Conservation (phyloP, 2,329 filamentous ascomycete species). For the Beauveria sp. region DNA sequence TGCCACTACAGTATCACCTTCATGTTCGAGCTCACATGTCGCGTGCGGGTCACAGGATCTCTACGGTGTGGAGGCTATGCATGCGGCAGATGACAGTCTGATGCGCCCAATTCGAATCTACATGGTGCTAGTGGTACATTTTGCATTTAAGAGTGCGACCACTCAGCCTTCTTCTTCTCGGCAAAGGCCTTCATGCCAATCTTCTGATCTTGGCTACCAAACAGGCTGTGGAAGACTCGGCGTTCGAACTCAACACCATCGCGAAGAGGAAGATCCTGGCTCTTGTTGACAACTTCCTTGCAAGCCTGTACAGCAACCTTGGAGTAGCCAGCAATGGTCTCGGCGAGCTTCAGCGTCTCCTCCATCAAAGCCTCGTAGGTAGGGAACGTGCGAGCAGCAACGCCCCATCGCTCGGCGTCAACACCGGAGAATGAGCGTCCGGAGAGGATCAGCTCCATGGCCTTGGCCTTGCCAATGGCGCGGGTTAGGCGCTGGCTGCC, state of each 20-base stretch:
- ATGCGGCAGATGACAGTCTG: neutral
- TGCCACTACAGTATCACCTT: neutral
- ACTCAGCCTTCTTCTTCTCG: conserved; percentile 88
- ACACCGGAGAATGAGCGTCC: conserved; percentile 75
- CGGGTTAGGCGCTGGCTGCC: conserved; percentile 82
- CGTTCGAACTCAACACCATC: conserved; percentile 95
- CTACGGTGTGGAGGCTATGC: neutral
- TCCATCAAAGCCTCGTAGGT: conserved; percentile 76
- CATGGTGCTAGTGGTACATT: neutral
- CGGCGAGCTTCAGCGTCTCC: conserved; percentile 72
- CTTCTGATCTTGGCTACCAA: conserved; percentile 95
- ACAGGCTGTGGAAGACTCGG: conserved; percentile 84
- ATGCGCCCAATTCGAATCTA: neutral
- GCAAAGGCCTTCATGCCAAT: conserved; percentile 94
- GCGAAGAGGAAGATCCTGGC: conserved; percentile 77
- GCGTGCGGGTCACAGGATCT: neutral
- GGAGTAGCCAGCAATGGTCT: conserved; percentile 81
- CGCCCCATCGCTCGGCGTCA: conserved; percentile 83
- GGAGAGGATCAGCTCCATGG: conserved; percentile 88
- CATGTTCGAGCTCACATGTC: conserved; percentile 1
- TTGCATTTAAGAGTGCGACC: conserved; percentile 62
- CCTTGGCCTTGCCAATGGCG: conserved; percentile 73
- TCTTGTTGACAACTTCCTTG: conserved; percentile 99
- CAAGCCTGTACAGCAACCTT: conserved; percentile 79
- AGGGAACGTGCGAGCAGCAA: conserved; percentile 76